These are phyloP conservation scores for Penicillium sp. DNA, from an alignment of 2,329 filamentous ascomycete genomes.

Conservation along the genomic window DNA sequence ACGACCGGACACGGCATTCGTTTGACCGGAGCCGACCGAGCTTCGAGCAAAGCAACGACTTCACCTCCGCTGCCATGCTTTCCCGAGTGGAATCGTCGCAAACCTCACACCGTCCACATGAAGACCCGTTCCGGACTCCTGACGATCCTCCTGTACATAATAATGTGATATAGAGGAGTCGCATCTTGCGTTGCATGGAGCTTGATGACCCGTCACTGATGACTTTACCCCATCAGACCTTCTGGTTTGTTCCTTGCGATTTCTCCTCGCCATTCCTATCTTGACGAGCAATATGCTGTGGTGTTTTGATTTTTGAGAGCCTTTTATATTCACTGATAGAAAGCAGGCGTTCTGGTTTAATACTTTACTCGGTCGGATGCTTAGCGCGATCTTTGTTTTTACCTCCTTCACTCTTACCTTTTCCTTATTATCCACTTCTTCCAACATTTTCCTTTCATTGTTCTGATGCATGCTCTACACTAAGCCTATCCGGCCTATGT, in stretches of 20 bases:
- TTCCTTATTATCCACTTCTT: conserved; percentile 2
- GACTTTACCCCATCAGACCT: conserved; percentile 27
- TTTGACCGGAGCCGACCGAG: conserved; percentile 82
- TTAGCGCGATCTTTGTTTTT: conserved; percentile 26
- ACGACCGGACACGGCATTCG: conserved; percentile 78
- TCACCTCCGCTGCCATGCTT: conserved; percentile 83
- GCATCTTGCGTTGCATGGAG: conserved; percentile 23
- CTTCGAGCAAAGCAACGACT: conserved; percentile 85
- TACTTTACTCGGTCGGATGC: conserved; percentile 29
- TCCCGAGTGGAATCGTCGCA: conserved; percentile 74
- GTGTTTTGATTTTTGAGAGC: conserved; percentile 28
- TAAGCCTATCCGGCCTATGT: conserved; percentile 3
- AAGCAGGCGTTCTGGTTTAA: conserved; percentile 38
- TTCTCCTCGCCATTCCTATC: conserved; percentile 12
- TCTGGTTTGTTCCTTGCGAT: conserved; percentile 30
- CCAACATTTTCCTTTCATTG: neutral
- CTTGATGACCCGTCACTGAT: conserved; percentile 29
- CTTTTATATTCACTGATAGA: conserved; percentile 40
- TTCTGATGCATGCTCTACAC: conserved; percentile 17
- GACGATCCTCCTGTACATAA: conserved; percentile 34
- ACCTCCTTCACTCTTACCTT: conserved; percentile 11
- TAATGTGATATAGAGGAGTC: conserved; percentile 28
- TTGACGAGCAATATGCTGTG: conserved; percentile 24
- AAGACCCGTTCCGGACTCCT: conserved; percentile 33
- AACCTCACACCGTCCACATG: conserved; percentile 30